Conservation (phyloP, 1,139 yeast genomes). For the Neolecta irregularis region DNA sequence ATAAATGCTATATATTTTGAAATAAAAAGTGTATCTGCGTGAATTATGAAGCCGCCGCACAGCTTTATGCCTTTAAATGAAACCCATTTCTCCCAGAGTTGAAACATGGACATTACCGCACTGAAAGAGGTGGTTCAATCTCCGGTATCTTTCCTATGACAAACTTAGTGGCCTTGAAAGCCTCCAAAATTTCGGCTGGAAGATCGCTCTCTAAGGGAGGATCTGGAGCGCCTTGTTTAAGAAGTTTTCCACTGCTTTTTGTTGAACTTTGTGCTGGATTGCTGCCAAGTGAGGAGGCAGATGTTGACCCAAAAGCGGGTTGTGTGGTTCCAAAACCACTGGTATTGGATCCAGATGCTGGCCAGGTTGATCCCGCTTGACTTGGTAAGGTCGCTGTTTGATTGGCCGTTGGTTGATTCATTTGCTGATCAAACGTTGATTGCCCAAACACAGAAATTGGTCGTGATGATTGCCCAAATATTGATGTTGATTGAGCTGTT, state of each 20-base stretch:
- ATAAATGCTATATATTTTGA: background rate
- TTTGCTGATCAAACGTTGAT: constrained; percentile 1
- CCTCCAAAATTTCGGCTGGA: constrained; percentile 30
- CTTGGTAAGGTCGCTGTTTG: too few relatives aligned
- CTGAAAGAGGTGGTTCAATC: constrained; percentile 48
- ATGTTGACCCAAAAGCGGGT: background rate
- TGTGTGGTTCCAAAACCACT: too few relatives aligned
- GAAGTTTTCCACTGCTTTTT: background rate
- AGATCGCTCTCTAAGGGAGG: constrained; percentile 25
- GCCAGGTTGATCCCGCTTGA: too few relatives aligned
- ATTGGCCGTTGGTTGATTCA: too few relatives aligned
- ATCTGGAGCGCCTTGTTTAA: background rate
- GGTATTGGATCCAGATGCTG: too few relatives aligned
- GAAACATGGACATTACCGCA: constrained; percentile 25
- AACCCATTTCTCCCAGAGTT: background rate
- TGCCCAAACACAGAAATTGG: background rate
- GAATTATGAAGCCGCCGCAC: too few relatives aligned
- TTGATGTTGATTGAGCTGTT: background rate
- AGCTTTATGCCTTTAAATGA: background rate
- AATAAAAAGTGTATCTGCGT: background rate
- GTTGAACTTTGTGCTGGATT: too few relatives aligned
- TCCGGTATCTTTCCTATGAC: constrained; percentile 63
- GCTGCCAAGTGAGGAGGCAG: too few relatives aligned
- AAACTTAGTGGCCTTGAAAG: constrained; percentile 40
- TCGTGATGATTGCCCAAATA: background rate